phyloP scores from a whole-genome alignment of 768 basidiomycete genomes.

The Panus rudis region DNA sequence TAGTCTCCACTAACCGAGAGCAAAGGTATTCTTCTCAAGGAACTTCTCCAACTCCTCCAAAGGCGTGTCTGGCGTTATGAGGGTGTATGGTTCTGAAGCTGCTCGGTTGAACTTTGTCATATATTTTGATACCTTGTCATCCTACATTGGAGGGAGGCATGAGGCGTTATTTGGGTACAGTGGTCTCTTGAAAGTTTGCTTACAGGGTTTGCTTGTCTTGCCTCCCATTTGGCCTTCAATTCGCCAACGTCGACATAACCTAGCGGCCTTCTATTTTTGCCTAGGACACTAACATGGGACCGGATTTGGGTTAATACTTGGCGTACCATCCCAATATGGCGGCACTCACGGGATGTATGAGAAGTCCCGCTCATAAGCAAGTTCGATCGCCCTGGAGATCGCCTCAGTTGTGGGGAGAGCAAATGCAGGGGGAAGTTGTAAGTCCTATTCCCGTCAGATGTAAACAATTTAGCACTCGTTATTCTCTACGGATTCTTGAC shows the following conservation, averaged over 20 bases:
- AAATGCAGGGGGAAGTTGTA: slow-evolving; percentile 85
- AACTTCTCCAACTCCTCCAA: slow-evolving; percentile 80
- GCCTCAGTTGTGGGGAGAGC: slow-evolving; percentile 65
- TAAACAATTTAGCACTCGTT: background rate
- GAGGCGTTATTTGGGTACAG: background rate
- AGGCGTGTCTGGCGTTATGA: slow-evolving; percentile 76
- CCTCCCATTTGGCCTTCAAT: slow-evolving; percentile 75
- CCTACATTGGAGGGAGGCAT: slow-evolving; percentile 30
- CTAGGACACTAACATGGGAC: slow-evolving; percentile 53
- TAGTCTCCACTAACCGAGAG: slow-evolving; percentile 48
- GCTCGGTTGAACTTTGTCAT: slow-evolving; percentile 73
- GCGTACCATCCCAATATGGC: too few relatives aligned
- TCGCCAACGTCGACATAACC: slow-evolving; percentile 78
- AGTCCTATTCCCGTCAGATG: slow-evolving; percentile 38
- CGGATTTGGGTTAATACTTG: background rate
- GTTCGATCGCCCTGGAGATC: slow-evolving; percentile 71
- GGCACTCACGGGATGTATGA: slow-evolving; percentile 78
- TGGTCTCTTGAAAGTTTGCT: slow-evolving; percentile 20
- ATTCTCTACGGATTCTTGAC: background rate
- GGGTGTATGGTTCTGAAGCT: slow-evolving; percentile 54
- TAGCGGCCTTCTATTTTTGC: slow-evolving; percentile 61
- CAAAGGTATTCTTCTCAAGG: slow-evolving; percentile 64
- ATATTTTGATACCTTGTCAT: slow-evolving; percentile 61
- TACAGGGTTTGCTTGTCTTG: slow-evolving; percentile 64
- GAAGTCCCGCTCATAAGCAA: slow-evolving; percentile 91